Evolutionary conservation across 164 flowering plant species (phyloP).

Genomic region (Chloranthus sessilifolius): DNA sequence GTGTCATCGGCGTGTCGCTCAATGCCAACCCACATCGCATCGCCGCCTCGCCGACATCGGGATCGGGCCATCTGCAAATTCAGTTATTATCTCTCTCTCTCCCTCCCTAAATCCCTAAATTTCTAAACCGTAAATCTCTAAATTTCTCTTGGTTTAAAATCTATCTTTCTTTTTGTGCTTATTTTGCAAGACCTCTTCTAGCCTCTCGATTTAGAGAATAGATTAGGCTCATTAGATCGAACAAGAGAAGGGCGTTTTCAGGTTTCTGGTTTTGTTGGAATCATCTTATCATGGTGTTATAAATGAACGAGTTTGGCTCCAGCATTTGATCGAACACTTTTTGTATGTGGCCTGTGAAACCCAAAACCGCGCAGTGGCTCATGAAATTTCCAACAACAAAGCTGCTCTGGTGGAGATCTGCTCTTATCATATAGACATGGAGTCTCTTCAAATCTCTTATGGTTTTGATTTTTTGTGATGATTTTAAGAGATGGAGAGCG

Average conservation of each 20-base stretch:
- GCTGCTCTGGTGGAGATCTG: conserved; percentile 22
- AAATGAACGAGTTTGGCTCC: conserved; percentile 27
- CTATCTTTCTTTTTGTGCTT: not conserved
- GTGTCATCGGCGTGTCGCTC: too few species aligned
- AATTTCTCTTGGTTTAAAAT: not conserved
- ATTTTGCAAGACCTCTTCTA: too few species aligned
- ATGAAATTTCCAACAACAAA: conserved; percentile 26
- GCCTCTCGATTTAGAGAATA: too few species aligned
- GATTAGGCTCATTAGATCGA: conserved; percentile 21
- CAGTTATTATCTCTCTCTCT: too few species aligned
- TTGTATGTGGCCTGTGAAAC: conserved; percentile 19
- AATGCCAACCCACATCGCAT: too few species aligned
- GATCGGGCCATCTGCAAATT: too few species aligned
- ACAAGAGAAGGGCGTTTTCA: conserved; percentile 14
- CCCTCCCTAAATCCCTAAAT: too few species aligned
- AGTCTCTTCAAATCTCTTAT: conserved; percentile 12
- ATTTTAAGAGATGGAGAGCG: conserved; percentile 12
- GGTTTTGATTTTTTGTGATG: conserved; percentile 7
- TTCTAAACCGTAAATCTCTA: too few species aligned
- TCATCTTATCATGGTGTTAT: conserved; percentile 27
- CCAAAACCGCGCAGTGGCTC: conserved; percentile 17
- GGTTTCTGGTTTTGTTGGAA: conserved; percentile 24
- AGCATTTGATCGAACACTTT: conserved; percentile 26
- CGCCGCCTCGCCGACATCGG: too few species aligned
- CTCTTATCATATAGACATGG: conserved; percentile 18